A percentile compares a stretch with the other conserved stretches of the same genome.
Evolutionary conservation across 75 land plant genomes (phyloP).

Genomic region (Cunninghamia lanceolata): DNA sequence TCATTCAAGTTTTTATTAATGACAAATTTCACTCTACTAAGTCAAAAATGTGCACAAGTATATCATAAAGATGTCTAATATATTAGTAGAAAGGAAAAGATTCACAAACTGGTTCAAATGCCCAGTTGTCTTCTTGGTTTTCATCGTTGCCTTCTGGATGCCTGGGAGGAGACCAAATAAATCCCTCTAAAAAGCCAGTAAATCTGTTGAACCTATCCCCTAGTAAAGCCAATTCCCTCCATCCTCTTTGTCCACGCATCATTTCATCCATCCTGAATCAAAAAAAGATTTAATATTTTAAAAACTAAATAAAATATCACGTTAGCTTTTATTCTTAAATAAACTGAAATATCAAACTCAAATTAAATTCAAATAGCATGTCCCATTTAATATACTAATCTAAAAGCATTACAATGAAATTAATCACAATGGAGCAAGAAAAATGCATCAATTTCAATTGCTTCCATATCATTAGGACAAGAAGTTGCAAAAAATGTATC

Average conservation of each 20-base stretch:
- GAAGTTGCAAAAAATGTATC: not conserved
- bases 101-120: slow-evolving; percentile 70
- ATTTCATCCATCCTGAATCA: slow-evolving; percentile 95
- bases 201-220: slow-evolving; percentile 76
- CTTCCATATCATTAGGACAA: not conserved
- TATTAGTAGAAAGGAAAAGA: not conserved
- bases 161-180: slow-evolving; percentile 72
- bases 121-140: slow-evolving; percentile 68
- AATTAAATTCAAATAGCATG: not conserved
- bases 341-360: not conserved
- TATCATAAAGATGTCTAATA: not conserved
- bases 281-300: not conserved
- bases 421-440: not conserved
- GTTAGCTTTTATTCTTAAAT: not conserved
- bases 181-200: slow-evolving; percentile 71
- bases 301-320: not conserved
- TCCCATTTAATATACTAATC: not conserved
- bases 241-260: slow-evolving; percentile 94
- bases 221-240: slow-evolving; percentile 78
- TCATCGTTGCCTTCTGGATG: slow-evolving; percentile 31
- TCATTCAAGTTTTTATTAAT: not conserved
- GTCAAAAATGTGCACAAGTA: not conserved
- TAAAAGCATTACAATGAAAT: slow-evolving; percentile 2
- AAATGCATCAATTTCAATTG: not conserved
- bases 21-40: not conserved